phyloP scores from a whole-genome alignment of 306 rosid species.

The Ochetophila trinervis region DNA sequence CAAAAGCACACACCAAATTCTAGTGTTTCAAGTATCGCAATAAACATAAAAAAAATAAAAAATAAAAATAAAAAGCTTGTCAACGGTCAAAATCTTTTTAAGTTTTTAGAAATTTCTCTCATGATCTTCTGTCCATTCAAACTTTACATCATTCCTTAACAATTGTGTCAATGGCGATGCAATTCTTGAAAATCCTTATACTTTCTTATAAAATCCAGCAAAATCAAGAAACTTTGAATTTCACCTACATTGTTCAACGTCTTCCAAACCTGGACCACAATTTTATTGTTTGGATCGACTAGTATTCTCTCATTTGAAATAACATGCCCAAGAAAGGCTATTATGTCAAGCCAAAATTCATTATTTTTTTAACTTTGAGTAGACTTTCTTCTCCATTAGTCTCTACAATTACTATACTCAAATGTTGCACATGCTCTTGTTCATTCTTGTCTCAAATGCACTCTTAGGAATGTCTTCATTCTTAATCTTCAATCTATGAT shows the following conservation, averaged over 20 bases:
- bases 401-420: background rate
- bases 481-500: background rate
- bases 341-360: background rate
- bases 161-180: background rate
- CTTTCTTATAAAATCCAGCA: background rate
- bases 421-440: background rate
- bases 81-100: background rate
- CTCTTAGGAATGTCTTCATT: background rate
- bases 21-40: too few species aligned
- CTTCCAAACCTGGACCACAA: background rate
- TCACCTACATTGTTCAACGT: background rate
- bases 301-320: fast-evolving
- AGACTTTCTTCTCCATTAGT: background rate
- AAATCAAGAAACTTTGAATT: background rate
- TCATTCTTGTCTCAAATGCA: background rate
- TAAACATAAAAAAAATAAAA: too few species aligned
- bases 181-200: background rate
- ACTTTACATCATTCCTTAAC: background rate
- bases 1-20: background rate
- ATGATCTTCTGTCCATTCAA: background rate
- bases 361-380: background rate
- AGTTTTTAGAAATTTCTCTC: background rate
- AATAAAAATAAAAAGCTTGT: background rate
- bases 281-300: background rate
- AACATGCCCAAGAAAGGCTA: background rate